A percentile compares a stretch with the other conserved stretches of the same genome.
Evolutionary conservation across 768 basidiomycete genomes (phyloP).

Genomic region (Goffeauzyma gilvescens): DNA sequence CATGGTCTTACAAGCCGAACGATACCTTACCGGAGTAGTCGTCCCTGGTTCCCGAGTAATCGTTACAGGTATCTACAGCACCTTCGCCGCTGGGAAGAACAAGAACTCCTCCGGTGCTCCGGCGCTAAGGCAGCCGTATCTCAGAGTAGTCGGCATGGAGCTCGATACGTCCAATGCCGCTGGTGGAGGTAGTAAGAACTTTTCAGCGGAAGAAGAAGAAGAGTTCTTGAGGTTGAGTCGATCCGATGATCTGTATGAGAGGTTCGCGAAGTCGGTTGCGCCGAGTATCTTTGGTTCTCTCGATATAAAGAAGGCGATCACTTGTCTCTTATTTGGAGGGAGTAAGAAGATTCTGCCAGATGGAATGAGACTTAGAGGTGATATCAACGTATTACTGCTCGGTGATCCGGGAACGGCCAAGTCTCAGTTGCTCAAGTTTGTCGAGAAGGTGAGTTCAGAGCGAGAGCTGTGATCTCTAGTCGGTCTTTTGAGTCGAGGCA

Average conservation of each 20-base stretch:
- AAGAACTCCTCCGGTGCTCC: constrained; percentile 48
- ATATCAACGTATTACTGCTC: constrained; percentile 88
- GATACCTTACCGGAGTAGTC: constrained; percentile 70
- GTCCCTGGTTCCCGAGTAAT: constrained; percentile 91
- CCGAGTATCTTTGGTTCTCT: constrained; percentile 92
- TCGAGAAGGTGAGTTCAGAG: constrained; percentile 61
- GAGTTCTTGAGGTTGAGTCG: constrained; percentile 83
- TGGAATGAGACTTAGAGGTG: constrained; percentile 87
- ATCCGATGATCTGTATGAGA: constrained; percentile 74
- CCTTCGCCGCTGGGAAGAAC: constrained; percentile 63
- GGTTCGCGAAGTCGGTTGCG: constrained; percentile 80
- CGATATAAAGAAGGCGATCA: constrained; percentile 95
- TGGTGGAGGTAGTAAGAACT: constrained; percentile 54
- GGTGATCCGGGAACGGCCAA: constrained; percentile 99
- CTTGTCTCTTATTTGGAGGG: constrained; percentile 88
- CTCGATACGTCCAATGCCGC: constrained; percentile 59
- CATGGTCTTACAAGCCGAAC: constrained; percentile 76
- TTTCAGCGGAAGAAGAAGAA: constrained; percentile 90
- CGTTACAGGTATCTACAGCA: constrained; percentile 90
- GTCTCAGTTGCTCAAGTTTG: constrained; percentile 91
- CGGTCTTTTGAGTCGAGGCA: no score
- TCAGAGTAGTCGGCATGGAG: constrained; percentile 81
- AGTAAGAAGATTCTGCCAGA: constrained; percentile 94
- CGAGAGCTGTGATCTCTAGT: neutral
- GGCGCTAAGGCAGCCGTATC: constrained; percentile 80